phyloP scores from a whole-genome alignment of 768 basidiomycete species.

The Mycena belliarum region DNA sequence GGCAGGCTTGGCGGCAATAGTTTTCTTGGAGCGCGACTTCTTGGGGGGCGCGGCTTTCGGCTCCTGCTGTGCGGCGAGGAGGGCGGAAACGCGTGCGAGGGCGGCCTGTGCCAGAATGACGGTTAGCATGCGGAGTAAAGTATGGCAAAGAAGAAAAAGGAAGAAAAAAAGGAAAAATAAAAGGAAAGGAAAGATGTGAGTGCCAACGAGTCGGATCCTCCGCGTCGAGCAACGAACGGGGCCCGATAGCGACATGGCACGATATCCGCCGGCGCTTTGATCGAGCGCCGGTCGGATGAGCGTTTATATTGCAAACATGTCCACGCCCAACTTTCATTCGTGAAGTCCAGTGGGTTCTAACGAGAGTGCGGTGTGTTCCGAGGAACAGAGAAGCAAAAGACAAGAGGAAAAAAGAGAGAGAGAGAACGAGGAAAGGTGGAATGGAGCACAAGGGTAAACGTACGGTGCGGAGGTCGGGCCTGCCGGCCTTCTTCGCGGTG shows the following conservation, averaged over 20 bases:
- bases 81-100: slow-evolving; percentile 75
- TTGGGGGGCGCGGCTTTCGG: slow-evolving; percentile 66
- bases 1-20: slow-evolving; percentile 29
- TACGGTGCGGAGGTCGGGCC: slow-evolving; percentile 77
- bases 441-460: slow-evolving; percentile 33
- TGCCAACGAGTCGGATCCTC: slow-evolving; percentile 71
- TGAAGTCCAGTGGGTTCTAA: slow-evolving; percentile 90
- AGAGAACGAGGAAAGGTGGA: slow-evolving; percentile 14
- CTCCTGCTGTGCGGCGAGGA: slow-evolving; percentile 68
- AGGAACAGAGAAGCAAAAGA: neutral
- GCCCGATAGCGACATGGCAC: slow-evolving; percentile 81
- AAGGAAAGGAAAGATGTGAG: slow-evolving; percentile 47
- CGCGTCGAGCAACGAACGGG: slow-evolving; percentile 62
- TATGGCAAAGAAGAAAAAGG: slow-evolving; percentile 11
- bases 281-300: slow-evolving; percentile 46
- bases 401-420: slow-evolving; percentile 8
- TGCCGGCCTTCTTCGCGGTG: slow-evolving; percentile 66
- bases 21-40: slow-evolving; percentile 76
- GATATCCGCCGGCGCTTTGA: slow-evolving; percentile 58
- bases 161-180: slow-evolving; percentile 17
- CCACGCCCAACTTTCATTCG: slow-evolving; percentile 89
- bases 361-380: slow-evolving; percentile 70
- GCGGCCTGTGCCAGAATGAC: slow-evolving; percentile 56
- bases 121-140: slow-evolving; percentile 32
- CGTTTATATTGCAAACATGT: slow-evolving; percentile 84